These are phyloP conservation scores for Caloboletus firmus DNA, from an alignment of 1,284 basidiomycete species.

Conservation along the genomic window DNA sequence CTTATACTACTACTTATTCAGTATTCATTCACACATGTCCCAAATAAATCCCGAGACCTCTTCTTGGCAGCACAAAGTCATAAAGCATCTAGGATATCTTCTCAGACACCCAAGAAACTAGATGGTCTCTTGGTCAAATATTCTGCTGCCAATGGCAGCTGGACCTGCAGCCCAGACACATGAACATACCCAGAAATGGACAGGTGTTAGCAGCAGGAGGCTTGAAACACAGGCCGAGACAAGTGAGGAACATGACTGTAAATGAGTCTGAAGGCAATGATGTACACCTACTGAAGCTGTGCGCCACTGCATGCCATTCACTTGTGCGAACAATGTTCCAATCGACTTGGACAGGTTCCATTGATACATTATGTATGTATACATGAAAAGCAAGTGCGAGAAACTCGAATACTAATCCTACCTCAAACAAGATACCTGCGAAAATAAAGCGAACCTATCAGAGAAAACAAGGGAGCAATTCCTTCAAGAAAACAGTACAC, in stretches of 20 bases:
- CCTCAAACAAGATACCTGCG: background rate
- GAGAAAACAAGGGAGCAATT: background rate
- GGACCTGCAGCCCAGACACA: too few relatives aligned
- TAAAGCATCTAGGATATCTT: background rate
- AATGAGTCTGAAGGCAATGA: too few relatives aligned
- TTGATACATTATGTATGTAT: too few relatives aligned
- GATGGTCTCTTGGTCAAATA: background rate
- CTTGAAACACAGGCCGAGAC: too few relatives aligned
- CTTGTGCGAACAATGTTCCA: background rate
- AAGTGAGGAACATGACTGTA: too few relatives aligned
- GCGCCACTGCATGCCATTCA: background rate
- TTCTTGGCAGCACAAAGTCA: background rate
- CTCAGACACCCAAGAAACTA: background rate
- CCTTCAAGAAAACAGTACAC: slow-evolving; percentile 13
- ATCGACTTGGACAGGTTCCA: background rate
- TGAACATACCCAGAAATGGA: too few relatives aligned
- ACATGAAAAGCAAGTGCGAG: background rate
- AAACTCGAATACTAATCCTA: background rate
- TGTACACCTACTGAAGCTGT: too few relatives aligned
- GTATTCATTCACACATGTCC: background rate
- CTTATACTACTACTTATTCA: background rate
- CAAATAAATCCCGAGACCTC: background rate
- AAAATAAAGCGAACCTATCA: background rate
- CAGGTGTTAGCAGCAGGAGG: too few relatives aligned
- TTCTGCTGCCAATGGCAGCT: background rate